Conservation (phyloP, 768 basidiomycete species). For the Galerina sulciceps region DNA sequence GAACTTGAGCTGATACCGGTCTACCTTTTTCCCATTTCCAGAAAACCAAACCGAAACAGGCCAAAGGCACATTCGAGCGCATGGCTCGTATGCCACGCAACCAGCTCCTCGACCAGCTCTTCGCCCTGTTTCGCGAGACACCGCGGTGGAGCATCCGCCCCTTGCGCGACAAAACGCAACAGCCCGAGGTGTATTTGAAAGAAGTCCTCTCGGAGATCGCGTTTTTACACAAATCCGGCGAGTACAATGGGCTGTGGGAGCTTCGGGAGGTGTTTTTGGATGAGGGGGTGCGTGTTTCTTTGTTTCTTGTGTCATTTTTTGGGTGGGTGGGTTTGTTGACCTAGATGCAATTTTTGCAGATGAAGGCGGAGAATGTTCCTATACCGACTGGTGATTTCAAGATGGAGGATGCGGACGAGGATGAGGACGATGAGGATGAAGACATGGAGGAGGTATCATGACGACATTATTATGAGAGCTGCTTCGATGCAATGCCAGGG, state of each 20-base stretch:
- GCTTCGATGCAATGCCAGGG: too few species aligned
- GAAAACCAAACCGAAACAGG: conserved; percentile 70
- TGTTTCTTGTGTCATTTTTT: not conserved
- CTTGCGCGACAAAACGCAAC: conserved; percentile 79
- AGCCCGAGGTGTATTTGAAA: conserved; percentile 87
- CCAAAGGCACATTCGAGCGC: conserved; percentile 80
- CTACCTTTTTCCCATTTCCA: conserved; percentile 24
- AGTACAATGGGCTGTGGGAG: conserved; percentile 81
- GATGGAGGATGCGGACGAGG: conserved; percentile 33
- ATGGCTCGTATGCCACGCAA: conserved; percentile 92
- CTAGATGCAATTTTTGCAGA: conserved; percentile 23
- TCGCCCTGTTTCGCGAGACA: conserved; percentile 74
- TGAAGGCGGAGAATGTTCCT: conserved; percentile 51
- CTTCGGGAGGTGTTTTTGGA: conserved; percentile 75
- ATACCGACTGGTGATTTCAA: conserved; percentile 33
- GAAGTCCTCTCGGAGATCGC: conserved; percentile 82
- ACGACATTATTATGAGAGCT: conserved; percentile 44
- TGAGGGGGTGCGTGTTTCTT: conserved; percentile 49
- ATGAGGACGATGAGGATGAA: conserved; percentile 36
- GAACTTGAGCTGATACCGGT: not conserved
- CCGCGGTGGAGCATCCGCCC: conserved; percentile 84
- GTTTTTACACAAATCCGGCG: conserved; percentile 76
- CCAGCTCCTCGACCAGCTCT: conserved; percentile 85
- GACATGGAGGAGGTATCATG: conserved; percentile 26
- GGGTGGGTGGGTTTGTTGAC: not conserved